Percentiles rank a stretch among this genome's conserved stretches.
phyloP scores from a whole-genome alignment of 768 basidiomycete genomes.

The Hygrocybe punicea region DNA sequence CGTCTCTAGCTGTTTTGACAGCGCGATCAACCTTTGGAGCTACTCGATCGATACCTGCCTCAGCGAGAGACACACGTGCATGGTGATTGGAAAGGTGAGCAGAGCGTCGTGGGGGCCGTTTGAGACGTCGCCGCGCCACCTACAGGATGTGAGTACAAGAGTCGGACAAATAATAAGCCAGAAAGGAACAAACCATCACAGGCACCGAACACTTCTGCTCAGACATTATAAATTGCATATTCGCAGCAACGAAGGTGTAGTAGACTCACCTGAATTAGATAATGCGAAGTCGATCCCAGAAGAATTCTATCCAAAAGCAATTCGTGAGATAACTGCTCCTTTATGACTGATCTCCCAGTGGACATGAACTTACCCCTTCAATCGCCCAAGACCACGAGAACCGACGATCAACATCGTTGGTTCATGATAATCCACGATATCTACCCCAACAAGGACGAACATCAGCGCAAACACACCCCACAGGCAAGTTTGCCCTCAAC shows the following conservation, averaged over 20 bases:
- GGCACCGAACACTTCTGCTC: constrained; percentile 85
- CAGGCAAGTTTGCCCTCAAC: constrained; percentile 9
- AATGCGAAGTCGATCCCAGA: constrained; percentile 92
- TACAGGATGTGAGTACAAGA: constrained; percentile 11
- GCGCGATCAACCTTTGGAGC: constrained; percentile 83
- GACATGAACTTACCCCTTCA: constrained; percentile 87
- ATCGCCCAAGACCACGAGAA: constrained; percentile 81
- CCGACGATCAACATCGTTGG: constrained; percentile 94
- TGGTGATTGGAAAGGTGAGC: constrained; percentile 82
- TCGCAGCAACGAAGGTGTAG: background rate
- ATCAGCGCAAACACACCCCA: background rate
- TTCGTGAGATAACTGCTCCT: background rate
- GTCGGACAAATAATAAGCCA: constrained; percentile 1
- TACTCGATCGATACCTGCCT: constrained; percentile 84
- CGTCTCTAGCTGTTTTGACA: constrained; percentile 75
- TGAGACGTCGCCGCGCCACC: constrained; percentile 84
- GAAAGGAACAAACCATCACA: constrained; percentile 62
- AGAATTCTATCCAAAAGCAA: constrained; percentile 57
- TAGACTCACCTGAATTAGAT: constrained; percentile 69
- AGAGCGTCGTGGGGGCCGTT: constrained; percentile 75
- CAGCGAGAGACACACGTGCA: constrained; percentile 78
- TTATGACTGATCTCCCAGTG: no score
- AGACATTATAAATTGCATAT: background rate
- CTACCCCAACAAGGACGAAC: constrained; percentile 28
- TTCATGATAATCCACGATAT: constrained; percentile 82